These are phyloP conservation scores for Abrus precatorius DNA, from an alignment of 306 rosid species.

Conservation along the genomic window DNA sequence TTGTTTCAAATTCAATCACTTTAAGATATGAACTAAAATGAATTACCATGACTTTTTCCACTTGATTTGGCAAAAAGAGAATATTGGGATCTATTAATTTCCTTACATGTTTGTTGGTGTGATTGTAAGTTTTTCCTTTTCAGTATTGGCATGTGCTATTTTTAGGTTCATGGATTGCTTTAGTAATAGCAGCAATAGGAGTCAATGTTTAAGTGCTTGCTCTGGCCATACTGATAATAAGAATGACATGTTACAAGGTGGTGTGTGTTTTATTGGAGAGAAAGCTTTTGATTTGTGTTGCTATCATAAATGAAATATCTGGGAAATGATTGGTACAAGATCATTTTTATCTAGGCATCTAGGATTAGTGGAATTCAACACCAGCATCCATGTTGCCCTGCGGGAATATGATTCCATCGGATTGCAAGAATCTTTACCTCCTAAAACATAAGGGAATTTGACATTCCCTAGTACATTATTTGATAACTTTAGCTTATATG, in stretches of 20 bases:
- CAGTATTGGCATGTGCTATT: constrained; percentile 17
- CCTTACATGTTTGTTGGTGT: not conserved
- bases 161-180: constrained; percentile 2
- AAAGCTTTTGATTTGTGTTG: constrained; percentile 31
- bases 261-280: not conserved
- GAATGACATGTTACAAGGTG: not conserved
- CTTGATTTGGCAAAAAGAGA: constrained; percentile 5
- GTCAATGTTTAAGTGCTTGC: constrained; percentile 20
- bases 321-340: constrained; percentile 7
- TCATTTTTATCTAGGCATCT: constrained; percentile 2
- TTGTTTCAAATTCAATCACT: not conserved
- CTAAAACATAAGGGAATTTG: constrained; percentile 9
- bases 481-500: not conserved
- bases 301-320: not conserved
- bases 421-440: constrained; percentile 2
- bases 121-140: not conserved
- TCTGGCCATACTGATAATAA: not conserved
- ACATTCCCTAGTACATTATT: constrained; percentile 20
- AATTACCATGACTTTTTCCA: not conserved
- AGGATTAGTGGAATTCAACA: constrained; percentile 5
- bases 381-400: not conserved
- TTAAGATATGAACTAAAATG: not conserved
- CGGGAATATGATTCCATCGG: constrained; percentile 6
- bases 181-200: not conserved
- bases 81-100: not conserved